These are phyloP conservation scores for Phaeosphaeriaceae sp. DNA, from an alignment of 2,329 filamentous ascomycete species.

Conservation along the genomic window DNA sequence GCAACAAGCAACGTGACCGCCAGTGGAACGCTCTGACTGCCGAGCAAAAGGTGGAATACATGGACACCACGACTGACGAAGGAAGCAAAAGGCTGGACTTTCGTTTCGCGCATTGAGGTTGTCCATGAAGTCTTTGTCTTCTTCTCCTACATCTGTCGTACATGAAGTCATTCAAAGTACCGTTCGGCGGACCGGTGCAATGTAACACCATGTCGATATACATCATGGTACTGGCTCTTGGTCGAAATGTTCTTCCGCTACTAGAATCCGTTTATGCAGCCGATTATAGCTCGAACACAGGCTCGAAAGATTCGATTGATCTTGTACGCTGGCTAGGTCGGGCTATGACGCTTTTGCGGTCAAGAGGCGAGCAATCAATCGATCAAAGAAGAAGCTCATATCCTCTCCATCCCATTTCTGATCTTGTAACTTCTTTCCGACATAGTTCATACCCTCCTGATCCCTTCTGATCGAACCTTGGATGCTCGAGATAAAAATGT, in stretches of 20 bases:
- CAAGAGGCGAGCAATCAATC: conserved; percentile 33
- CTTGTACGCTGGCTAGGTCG: too few relatives aligned
- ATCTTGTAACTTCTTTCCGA: conserved; percentile 26
- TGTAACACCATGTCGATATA: too few relatives aligned
- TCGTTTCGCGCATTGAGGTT: conserved; percentile 13
- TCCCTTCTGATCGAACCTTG: conserved; percentile 27
- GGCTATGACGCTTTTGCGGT: background rate
- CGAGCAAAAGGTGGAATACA: conserved; percentile 44
- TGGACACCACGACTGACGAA: conserved; percentile 44
- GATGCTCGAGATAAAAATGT: conserved; percentile 40
- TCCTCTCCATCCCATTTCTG: conserved; percentile 29
- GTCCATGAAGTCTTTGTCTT: too few relatives aligned
- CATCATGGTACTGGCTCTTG: too few relatives aligned
- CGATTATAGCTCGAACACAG: too few relatives aligned
- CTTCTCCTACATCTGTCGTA: too few relatives aligned
- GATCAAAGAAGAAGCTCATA: conserved; percentile 49
- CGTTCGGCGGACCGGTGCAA: too few relatives aligned
- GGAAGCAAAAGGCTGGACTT: conserved; percentile 40
- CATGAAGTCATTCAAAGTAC: too few relatives aligned
- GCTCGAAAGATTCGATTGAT: too few relatives aligned
- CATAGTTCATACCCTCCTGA: conserved; percentile 28
- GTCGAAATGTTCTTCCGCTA: too few relatives aligned
- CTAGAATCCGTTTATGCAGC: too few relatives aligned
- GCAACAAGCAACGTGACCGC: conserved; percentile 37
- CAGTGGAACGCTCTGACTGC: conserved; percentile 49